These are phyloP conservation scores for Ophiocordyceps camponoti-leonardi DNA, from an alignment of 2,329 filamentous ascomycete genomes.

Conservation along the genomic window DNA sequence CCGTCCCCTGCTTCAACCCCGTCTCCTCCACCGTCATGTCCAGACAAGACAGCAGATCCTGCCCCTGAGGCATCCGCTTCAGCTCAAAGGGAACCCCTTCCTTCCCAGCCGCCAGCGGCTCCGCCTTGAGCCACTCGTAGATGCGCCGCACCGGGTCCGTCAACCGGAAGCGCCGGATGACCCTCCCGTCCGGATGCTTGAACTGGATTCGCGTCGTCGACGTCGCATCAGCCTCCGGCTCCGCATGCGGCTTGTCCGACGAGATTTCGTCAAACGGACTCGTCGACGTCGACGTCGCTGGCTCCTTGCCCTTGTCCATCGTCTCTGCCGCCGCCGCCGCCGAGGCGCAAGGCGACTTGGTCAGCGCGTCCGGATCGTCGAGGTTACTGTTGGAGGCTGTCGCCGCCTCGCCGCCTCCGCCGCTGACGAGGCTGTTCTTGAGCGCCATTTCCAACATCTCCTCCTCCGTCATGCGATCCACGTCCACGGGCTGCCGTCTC, in stretches of 20 bases:
- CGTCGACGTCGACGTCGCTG: constrained; percentile 15
- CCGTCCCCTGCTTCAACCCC: constrained; percentile 77
- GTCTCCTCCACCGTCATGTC: constrained; percentile 62
- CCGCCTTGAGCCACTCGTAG: constrained; percentile 93
- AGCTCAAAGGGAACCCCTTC: constrained; percentile 69
- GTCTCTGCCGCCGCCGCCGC: constrained; percentile 12
- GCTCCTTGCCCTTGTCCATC: constrained; percentile 35
- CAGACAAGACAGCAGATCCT: constrained; percentile 63
- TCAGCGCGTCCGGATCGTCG: constrained; percentile 76
- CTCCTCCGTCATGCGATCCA: constrained; percentile 86
- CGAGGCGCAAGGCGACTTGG: constrained; percentile 36
- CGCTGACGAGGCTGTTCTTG: constrained; percentile 59
- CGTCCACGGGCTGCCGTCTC: constrained; percentile 49
- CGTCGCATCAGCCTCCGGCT: constrained; percentile 55
- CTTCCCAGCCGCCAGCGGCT: constrained; percentile 59
- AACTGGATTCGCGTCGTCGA: constrained; percentile 84
- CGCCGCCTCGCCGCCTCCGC: constrained; percentile 10
- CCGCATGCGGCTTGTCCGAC: constrained; percentile 53
- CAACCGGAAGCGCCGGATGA: constrained; percentile 72
- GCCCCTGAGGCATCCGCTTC: constrained; percentile 59
- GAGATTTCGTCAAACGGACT: constrained; percentile 55
- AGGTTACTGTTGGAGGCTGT: constrained; percentile 31
- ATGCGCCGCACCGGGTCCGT: constrained; percentile 64
- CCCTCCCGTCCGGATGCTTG: constrained; percentile 63
- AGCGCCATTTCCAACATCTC: constrained; percentile 93